Evolutionary conservation across 208 protist species (phyloP), one percentile per base, ranked within the genome.

Genomic region (Tritrichomonas foetus): DNA sequence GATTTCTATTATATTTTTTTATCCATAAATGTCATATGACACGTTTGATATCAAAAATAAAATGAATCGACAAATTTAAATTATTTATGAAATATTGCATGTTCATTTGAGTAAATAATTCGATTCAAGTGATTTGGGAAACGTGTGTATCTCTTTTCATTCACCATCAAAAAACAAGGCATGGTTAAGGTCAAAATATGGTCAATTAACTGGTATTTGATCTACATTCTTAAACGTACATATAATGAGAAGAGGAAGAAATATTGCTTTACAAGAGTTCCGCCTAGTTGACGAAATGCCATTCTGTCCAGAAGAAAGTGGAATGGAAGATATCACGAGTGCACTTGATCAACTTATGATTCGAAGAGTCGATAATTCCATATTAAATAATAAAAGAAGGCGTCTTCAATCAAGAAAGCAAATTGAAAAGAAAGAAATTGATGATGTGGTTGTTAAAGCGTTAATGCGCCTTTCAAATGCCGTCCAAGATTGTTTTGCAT

Each of bases 391-490:
- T 39, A 53, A 57, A 61, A 89, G 41, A n/a, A 47, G 78, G 25
- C 53, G 78, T 57, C 25, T 89, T 3, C 27, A 53, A 61, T 89
- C 78, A 33, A 89, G 39, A 89, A 25, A 27, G 9, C 33, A 57
- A 61, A 57, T 57, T 39, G 47, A 89, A 57, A 9, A 20, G 3
- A 44, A 53, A 20, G 78, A 89, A 57, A 89, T 89, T 27, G 78
- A 89, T 89, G 78, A 89, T 57, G 78, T 89, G n/a, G 47, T 89
- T 16, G 78, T 89, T 27, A 89, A 89, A 20, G 41, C 78, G 22
- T 57, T 89, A 39, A 57, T 57, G 47, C 53, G 78, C 5, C 78
- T 89, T 39, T 53, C 47, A 33, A 89, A 89, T 49, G 41, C 78
- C 22, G 78, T 89, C 57, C 2, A 44, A 61, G 78, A 89, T 39